Base-by-base conservation (phyloP, 768 basidiomycete genomes). In the Trametes maxima region DNA sequence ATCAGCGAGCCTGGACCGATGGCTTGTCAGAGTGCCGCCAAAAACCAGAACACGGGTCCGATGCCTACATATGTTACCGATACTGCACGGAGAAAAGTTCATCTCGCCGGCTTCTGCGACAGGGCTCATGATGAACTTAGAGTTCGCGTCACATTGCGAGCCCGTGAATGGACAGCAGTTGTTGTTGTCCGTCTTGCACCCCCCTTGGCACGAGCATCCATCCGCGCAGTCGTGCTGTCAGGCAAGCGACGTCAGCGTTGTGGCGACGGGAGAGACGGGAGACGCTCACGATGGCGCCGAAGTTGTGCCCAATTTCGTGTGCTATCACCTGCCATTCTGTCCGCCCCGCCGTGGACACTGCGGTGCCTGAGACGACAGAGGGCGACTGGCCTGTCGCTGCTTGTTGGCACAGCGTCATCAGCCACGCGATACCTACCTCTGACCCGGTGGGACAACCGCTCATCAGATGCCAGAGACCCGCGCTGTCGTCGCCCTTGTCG, bases 401-500 rank as follows among this genome's bases (percentile, higher is more conserved):
- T 59, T 85, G 79, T 66, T 84, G 83, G 69, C 88, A 89, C 74
- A 95, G 70, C 19, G 90, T 91, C 21, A 82, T 90, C 2, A 96
- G 82, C 93, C 92, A 94, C 4, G 93, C 93, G 49, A 95, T 92
- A 21, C 93, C 94, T 39, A 89, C 85, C 74, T 92, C 90, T 11
- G 84, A 81, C n/a, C 89, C 89, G 10, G 88, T 87, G 3, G 88
- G 85, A 66, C 91, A 92, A 24, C 86, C 86, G 64, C 89, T 92
- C 87, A 95, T 89, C 13, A 95, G 77, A 76, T 94, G 93, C 90
- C 92, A 95, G 33, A 96, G 78, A 2, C 93, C 94, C 21, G 82
- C 85, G 17, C 85, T 82, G 70, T 94, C 92, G n/a, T 79, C 73
- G 7, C 87, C 84, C 66, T 87, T 87, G 45, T 75, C 68, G 0